Conservation (phyloP, 1,139 yeast genomes). For the Candida tropicalis region DNA sequence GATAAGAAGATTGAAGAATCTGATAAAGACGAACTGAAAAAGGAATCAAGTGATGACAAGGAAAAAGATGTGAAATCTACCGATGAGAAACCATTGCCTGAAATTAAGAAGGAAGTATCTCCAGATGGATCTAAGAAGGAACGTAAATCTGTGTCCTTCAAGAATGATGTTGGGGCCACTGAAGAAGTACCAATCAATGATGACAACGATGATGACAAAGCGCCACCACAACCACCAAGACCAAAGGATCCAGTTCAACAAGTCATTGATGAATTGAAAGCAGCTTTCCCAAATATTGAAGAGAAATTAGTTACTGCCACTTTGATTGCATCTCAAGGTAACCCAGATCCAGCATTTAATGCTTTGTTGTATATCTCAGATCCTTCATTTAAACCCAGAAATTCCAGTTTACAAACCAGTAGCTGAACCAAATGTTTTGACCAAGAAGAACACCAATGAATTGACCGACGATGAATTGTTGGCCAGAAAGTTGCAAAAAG, state of each 20-base stretch:
- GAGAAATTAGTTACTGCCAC: constrained; percentile 74
- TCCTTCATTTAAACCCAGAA: constrained; percentile 68
- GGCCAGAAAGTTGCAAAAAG: constrained; percentile 79
- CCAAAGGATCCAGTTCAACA: constrained; percentile 61
- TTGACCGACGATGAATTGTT: constrained; percentile 71
- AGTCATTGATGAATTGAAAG: constrained; percentile 59
- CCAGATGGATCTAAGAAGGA: constrained; percentile 9
- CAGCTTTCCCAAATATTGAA: constrained; percentile 81
- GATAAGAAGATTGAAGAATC: constrained; percentile 4
- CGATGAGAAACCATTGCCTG: constrained; percentile 1
- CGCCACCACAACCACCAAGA: constrained; percentile 77
- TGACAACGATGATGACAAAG: constrained; percentile 25
- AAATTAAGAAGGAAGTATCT: constrained; percentile 7
- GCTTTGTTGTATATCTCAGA: constrained; percentile 82
- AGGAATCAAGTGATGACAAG: constrained; percentile 5
- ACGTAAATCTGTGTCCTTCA: constrained; percentile 7
- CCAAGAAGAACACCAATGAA: constrained; percentile 19
- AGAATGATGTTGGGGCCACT: constrained; percentile 7
- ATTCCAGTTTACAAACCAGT: constrained; percentile 39
- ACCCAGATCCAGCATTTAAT: constrained; percentile 82
- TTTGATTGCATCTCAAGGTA: constrained; percentile 81
- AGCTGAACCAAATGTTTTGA: constrained; percentile 9
- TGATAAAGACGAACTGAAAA: constrained; percentile 11
- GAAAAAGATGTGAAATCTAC: constrained; percentile 10
- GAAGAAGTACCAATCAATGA: constrained; percentile 19